Evolutionary conservation across 2,329 filamentous ascomycete species (phyloP).

Genomic region (Eurotiales sp.): DNA sequence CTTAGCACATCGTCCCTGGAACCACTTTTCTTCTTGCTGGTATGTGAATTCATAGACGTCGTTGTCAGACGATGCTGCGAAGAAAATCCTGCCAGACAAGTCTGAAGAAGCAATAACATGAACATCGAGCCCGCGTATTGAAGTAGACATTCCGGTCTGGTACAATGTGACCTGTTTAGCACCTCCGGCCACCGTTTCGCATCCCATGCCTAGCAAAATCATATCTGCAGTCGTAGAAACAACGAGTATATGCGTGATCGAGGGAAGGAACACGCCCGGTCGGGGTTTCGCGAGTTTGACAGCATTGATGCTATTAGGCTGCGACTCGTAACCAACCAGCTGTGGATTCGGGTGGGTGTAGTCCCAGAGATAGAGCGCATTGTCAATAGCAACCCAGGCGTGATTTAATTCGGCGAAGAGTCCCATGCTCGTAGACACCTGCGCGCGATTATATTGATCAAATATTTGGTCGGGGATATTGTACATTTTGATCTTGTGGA

Average conservation of each 20-base stretch:
- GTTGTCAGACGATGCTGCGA: slow-evolving; percentile 73
- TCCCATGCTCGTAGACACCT: slow-evolving; percentile 90
- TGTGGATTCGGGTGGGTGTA: slow-evolving; percentile 91
- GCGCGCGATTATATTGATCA: slow-evolving; percentile 82
- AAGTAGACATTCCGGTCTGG: slow-evolving; percentile 79
- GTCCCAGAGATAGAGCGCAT: slow-evolving; percentile 95
- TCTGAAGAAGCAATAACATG: slow-evolving; percentile 72
- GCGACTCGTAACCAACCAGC: slow-evolving; percentile 87
- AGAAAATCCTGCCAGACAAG: slow-evolving; percentile 86
- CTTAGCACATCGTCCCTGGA: slow-evolving; percentile 80
- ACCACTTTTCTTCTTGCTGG: slow-evolving; percentile 97
- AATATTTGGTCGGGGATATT: slow-evolving; percentile 89
- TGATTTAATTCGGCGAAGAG: slow-evolving; percentile 92
- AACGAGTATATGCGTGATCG: slow-evolving; percentile 83
- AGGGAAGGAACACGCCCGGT: slow-evolving; percentile 77
- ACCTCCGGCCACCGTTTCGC: slow-evolving; percentile 61
- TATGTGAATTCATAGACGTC: slow-evolving; percentile 94
- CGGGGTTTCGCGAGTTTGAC: slow-evolving; percentile 84
- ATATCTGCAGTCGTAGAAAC: slow-evolving; percentile 84
- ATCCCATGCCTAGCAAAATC: slow-evolving; percentile 77
- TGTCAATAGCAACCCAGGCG: slow-evolving; percentile 94
- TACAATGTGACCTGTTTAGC: slow-evolving; percentile 74
- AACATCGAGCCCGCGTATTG: slow-evolving; percentile 72
- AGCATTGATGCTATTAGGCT: slow-evolving; percentile 81
- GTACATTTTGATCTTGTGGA: slow-evolving; percentile 81